Base-by-base conservation (phyloP, 2,329 filamentous ascomycete genomes). In the Trichophaea hybrida region DNA sequence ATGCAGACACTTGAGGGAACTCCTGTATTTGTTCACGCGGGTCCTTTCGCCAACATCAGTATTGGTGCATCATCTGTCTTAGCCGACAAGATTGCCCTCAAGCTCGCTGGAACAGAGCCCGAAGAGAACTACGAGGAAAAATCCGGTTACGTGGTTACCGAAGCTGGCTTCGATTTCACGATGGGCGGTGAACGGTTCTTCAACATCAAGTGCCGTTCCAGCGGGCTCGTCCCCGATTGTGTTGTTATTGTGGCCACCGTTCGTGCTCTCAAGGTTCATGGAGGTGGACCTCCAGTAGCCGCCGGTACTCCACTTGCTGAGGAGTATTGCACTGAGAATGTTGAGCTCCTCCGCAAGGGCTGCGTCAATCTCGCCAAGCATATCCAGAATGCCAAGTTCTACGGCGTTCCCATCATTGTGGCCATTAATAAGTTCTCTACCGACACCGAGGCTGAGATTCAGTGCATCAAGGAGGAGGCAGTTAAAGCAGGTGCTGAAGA, bases 141-240 rank as follows among this genome's bases (percentile, higher is more conserved):
- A 77, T 81, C 86, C 34, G 93, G 93, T 7, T 97, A 93, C 69
- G 91, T 96, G 24, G 84, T 98, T 40, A 98, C 93, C 1, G 93
- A 98, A 74, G 91, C 93, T 57, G 93, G 93, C 7, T 98, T 98
- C 73, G 93, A 98, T 74, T 98, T 98, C 75, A 97, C 93, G 69
- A 98, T 98, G 93, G 93, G 93, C 65, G 93, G 93, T 64, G 93
- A 98, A 79, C 86, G 93, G 56, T 98, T 98, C 80, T 97, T 98
- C 82, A 97, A 98, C 77, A 97, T 98, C 78, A 98, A 98, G 79
- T 97, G 93, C 76, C 86, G 93, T 62, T 86, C 89, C 7, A 96
- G 91, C 5, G 91, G 91, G 31, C 83, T 98, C 50, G 82, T 88
- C 1, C 93, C 93, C 1, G 93, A 98, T 70, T 88, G 89, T 1